Evolutionary conservation across 176 grass and related monocot genomes (phyloP).

Genomic region (Rhynchospora tenuis): DNA sequence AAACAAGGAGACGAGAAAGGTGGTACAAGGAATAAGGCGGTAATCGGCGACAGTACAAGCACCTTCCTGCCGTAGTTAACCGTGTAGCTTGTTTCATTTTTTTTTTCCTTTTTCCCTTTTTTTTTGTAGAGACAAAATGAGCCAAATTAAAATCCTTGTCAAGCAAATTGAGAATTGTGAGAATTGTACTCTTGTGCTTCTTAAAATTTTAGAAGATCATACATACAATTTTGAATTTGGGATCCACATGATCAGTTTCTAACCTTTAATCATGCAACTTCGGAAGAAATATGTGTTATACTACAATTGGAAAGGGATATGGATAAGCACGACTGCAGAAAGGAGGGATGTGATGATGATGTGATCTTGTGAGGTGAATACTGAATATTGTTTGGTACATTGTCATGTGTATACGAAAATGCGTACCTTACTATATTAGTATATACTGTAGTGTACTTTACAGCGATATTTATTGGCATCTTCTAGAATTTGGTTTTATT

Average conservation of each 20-base stretch:
- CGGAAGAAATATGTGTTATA: background rate
- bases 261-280: background rate
- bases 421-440: background rate
- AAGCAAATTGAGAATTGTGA: background rate
- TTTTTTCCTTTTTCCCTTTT: background rate
- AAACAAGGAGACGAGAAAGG: constrained; percentile 7
- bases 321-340: background rate
- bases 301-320: background rate
- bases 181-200: background rate
- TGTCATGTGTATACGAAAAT: background rate
- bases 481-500: background rate
- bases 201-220: background rate
- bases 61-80: constrained; percentile 20
- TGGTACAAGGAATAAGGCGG: background rate
- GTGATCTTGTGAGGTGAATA: background rate
- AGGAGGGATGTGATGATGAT: background rate
- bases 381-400: background rate
- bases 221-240: background rate
- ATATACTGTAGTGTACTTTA: background rate
- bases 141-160: background rate
- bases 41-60: background rate
- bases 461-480: background rate
- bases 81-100: background rate
- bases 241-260: background rate
- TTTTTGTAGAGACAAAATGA: background rate